Evolutionary conservation across 169 alveolate species (phyloP).

Genomic region (Sarcocystis neurona): DNA sequence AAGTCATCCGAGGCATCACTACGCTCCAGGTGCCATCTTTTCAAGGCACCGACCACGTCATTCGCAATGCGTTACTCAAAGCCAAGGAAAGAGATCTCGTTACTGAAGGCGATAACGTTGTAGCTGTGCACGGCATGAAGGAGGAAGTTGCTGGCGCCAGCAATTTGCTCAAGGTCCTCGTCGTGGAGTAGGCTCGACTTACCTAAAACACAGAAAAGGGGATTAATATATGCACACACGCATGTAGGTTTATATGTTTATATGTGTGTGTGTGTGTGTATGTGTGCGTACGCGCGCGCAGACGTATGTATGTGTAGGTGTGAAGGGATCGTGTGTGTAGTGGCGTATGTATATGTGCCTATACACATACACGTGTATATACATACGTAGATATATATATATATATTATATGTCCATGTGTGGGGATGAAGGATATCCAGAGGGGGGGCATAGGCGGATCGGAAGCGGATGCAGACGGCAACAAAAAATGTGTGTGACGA

Average conservation of each 20-base stretch:
- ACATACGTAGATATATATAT: not conserved
- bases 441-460: too few species aligned
- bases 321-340: not conserved
- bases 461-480: too few species aligned
- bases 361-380: not conserved
- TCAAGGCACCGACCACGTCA: slow-evolving; percentile 76
- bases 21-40: slow-evolving; percentile 81
- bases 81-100: slow-evolving; percentile 92
- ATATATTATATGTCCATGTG: too few species aligned
- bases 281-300: slow-evolving; percentile 12
- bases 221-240: not conserved
- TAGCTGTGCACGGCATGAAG: slow-evolving; percentile 93
- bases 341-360: not conserved
- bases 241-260: not conserved
- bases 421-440: too few species aligned
- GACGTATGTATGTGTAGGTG: slow-evolving; percentile 2
- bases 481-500: too few species aligned
- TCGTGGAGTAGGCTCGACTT: slow-evolving; percentile 70
- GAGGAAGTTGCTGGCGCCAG: slow-evolving; percentile 94
- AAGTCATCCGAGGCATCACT: slow-evolving; percentile 91
- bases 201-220: too few species aligned
- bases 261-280: slow-evolving; percentile 32
- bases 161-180: slow-evolving; percentile 89
- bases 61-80: slow-evolving; percentile 71
- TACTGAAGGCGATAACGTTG: slow-evolving; percentile 90